Evolutionary conservation across 768 basidiomycete species (phyloP).

Genomic region (Amanita pallidorosea): DNA sequence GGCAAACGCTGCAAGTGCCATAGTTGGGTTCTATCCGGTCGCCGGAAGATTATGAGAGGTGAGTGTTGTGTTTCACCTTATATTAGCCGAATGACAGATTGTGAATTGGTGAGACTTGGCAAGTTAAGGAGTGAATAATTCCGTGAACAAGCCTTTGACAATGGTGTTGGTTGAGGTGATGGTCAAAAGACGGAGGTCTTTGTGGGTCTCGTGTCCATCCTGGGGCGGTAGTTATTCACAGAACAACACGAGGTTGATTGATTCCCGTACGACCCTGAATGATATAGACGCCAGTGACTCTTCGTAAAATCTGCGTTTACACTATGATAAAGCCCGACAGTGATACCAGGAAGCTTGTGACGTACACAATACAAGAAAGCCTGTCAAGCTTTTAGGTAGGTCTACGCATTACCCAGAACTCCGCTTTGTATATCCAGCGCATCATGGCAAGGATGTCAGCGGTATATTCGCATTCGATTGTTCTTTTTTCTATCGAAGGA

Average conservation of each 20-base stretch:
- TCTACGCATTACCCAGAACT: constrained; percentile 56
- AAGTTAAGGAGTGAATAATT: neutral
- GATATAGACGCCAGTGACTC: neutral
- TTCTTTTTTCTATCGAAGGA: constrained; percentile 19
- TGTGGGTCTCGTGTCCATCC: neutral
- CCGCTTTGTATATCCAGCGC: constrained; percentile 56
- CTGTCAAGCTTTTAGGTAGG: constrained; percentile 9
- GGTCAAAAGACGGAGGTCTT: neutral
- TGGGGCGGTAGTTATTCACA: neutral
- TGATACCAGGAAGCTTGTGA: neutral
- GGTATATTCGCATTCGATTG: constrained; percentile 58
- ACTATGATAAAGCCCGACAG: neutral
- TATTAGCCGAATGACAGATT: neutral
- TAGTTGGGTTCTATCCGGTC: neutral
- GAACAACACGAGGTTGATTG: neutral
- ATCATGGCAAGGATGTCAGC: constrained; percentile 55
- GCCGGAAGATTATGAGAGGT: neutral
- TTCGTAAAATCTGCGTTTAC: neutral
- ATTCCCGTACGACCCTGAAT: neutral
- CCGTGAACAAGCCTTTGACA: neutral
- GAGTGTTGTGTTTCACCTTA: neutral
- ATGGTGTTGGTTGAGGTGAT: neutral
- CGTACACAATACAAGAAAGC: neutral
- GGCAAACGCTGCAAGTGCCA: constrained; percentile 1
- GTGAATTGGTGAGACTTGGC: too few species aligned